phyloP scores from a whole-genome alignment of 768 basidiomycete species.

The Pulveroboletus ravenelii region DNA sequence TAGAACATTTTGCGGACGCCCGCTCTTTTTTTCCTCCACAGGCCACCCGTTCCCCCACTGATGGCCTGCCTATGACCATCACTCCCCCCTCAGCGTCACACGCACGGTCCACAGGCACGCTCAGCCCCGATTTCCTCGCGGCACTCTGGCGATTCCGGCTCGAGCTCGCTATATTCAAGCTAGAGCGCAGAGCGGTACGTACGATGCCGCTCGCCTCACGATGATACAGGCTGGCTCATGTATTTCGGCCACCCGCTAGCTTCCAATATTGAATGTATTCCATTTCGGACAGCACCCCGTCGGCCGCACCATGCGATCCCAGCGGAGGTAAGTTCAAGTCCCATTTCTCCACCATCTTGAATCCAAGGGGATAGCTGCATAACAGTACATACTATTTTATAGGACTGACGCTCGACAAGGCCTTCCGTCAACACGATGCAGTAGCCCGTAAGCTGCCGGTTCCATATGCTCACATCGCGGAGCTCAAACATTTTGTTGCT shows the following conservation, averaged over 20 bases:
- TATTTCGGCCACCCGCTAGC: conserved; percentile 3
- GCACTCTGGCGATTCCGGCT: conserved; percentile 17
- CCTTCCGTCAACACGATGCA: not conserved
- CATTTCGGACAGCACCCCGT: not conserved
- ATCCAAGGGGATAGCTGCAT: not conserved
- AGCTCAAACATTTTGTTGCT: not conserved
- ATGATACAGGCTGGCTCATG: not conserved
- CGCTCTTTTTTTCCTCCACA: not conserved
- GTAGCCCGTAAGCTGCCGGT: not conserved
- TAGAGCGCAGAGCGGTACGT: conserved; percentile 24
- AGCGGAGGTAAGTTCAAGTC: conserved; percentile 6
- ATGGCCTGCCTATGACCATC: not conserved
- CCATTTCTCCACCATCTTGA: not conserved
- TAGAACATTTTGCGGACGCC: not conserved
- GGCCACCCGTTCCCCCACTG: not conserved
- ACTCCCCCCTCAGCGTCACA: not conserved
- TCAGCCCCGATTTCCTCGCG: conserved; percentile 11
- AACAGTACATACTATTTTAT: not conserved
- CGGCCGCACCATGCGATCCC: not conserved
- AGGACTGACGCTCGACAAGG: not conserved
- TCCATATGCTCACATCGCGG: not conserved
- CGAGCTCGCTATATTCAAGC: conserved; percentile 15
- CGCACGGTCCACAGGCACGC: not conserved
- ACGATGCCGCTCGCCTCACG: not conserved
- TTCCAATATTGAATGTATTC: conserved; percentile 22